Base-by-base conservation (phyloP, 768 basidiomycete species). In the Psilocybe subaeruginosa region DNA sequence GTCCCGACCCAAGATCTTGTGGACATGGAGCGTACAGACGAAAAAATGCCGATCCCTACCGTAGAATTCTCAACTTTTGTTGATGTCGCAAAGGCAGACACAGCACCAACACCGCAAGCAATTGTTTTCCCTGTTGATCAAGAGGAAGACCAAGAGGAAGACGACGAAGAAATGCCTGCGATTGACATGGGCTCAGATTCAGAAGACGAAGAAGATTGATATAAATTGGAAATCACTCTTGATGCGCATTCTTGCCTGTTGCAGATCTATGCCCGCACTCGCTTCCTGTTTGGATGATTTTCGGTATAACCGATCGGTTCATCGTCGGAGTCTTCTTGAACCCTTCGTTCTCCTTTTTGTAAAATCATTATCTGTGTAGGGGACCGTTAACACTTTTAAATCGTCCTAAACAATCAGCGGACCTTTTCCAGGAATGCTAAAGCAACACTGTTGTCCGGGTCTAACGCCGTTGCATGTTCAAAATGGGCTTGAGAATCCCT, bases 181-280 rank as follows among this genome's bases (percentile, higher is more conserved):
- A 93, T 95, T 39, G 83, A 93, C 70, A 77, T 92, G 78, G 86
- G 82, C 43, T 93, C 92, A 1, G 92, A 94, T 72, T 90, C 91
- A 3, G 93, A 93, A 45, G 77, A 76, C 33, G 83, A 83, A 35
- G 77, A 69, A 61, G 66, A 70, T 47, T 61, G 51, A 58, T 59
- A 54, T 39, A 16, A 7, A 14, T 43, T 0, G 17, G 35, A 17
- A 45, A n/a, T 17, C n/a, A 19, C 27, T 8, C n/a, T 31, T 6
- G 12, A 7, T 14, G 29, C 39, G 43, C 8, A 45, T 27, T 1
- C 3, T n/a, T n/a, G n/a, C 30, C 23, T 4, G 27, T 27, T 31
- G 19, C 7, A 31, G 12, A 5, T 19, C 39, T 58, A 67, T 23
- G 60, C 62, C 17, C 71, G 68, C 4, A 66, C 37, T 37, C 75